Evolutionary conservation across 2,329 filamentous ascomycete species (phyloP), one percentile per base, ranked within the genome.

Genomic region (Teratosphaeria gauchensis): DNA sequence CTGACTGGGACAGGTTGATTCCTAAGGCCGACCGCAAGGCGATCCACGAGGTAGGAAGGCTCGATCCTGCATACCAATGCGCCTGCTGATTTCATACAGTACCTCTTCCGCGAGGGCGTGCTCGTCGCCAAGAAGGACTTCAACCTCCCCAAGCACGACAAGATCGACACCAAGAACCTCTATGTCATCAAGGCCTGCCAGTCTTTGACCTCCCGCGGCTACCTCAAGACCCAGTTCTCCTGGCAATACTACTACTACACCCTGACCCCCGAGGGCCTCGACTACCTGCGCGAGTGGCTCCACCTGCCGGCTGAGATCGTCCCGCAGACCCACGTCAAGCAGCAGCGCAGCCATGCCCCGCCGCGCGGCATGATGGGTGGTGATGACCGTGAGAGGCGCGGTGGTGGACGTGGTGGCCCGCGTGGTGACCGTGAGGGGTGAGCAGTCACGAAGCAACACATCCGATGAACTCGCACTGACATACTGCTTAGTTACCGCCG

Each of bases 211-310:
- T 96, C 92, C 72, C 92, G 94, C 78, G 92, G 92, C 77, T 97
- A 90, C 81, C 86, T 99, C 82, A 99, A 99, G 90, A 99, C 94
- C 73, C 94, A 95, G 81, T 99, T 99, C 89, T 96, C 91, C 70
- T 96, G 91, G 91, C 91, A 96, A 82, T 96, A 92, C 86, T 96
- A 97, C 88, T 99, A 99, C 89, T 99, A 99, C 88, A 72, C 94
- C 80, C 88, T 99, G 80, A 96, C 92, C 78, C 90, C 92, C 76
- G 92, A 97, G 85, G 94, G 94, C 82, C 92, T 99, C 78, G 92
- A 97, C 84, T 99, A 99, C 86, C 92, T 99, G 79, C 92, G 94
- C 77, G 94, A 99, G 85, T 99, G 94, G 94, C 92, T 99, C 73
- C 94, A 99, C 83, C 89, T 99, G 73, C 94, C 94, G 74, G 92